Percentiles rank a stretch among this genome's conserved stretches.
Evolutionary conservation across 2,329 filamentous ascomycete genomes (phyloP).

Genomic region (Venturia nashicola): DNA sequence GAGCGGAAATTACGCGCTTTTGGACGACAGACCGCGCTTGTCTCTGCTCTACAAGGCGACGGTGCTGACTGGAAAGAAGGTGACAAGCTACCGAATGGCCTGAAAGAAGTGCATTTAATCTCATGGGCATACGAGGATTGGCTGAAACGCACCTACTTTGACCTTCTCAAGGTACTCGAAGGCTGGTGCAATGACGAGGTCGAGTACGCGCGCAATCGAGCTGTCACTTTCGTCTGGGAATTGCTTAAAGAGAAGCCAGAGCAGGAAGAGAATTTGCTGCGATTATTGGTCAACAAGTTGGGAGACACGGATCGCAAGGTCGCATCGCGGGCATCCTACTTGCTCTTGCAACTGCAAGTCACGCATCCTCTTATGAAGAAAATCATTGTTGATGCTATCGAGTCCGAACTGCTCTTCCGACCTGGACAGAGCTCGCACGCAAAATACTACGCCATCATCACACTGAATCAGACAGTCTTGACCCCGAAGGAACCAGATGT

Average conservation of each 20-base stretch:
- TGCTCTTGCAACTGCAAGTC: constrained; percentile 81
- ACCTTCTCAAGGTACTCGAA: constrained; percentile 82
- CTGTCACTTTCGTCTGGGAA: constrained; percentile 84
- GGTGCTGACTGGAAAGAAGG: constrained; percentile 48
- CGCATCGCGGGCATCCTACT: constrained; percentile 81
- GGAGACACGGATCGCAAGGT: constrained; percentile 94
- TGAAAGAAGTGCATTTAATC: constrained; percentile 69
- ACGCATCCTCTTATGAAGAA: constrained; percentile 89
- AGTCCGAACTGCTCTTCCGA: constrained; percentile 77
- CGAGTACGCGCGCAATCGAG: constrained; percentile 77
- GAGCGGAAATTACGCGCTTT: constrained; percentile 75
- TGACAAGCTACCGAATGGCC: constrained; percentile 58
- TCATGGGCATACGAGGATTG: constrained; percentile 91
- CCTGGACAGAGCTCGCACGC: constrained; percentile 79
- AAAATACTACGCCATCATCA: constrained; percentile 93
- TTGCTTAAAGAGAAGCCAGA: constrained; percentile 92
- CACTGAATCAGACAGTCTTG: constrained; percentile 89
- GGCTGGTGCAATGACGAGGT: constrained; percentile 92
- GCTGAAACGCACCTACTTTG: constrained; percentile 89
- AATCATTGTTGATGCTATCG: constrained; percentile 71
- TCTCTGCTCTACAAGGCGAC: constrained; percentile 44
- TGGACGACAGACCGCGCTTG: constrained; percentile 62
- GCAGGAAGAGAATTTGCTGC: constrained; percentile 86
- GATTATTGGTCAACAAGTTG: constrained; percentile 89
- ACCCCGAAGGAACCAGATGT: constrained; percentile 72